phyloP scores from a whole-genome alignment of 345 rosid genomes.

The Brassica carinata region DNA sequence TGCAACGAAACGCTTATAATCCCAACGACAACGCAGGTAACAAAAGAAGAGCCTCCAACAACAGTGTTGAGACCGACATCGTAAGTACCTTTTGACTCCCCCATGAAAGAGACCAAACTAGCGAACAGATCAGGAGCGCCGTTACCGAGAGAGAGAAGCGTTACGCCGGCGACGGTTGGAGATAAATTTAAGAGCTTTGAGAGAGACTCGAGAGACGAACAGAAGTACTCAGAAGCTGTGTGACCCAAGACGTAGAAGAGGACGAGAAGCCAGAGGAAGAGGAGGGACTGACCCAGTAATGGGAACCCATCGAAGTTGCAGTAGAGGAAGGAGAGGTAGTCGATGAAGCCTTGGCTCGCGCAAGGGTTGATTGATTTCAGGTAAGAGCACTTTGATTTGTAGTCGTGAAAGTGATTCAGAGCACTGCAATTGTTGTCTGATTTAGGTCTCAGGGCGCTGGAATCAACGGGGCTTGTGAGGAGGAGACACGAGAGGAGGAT shows the following conservation, averaged over 20 bases:
- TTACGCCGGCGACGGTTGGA: constrained; percentile 81
- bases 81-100: constrained; percentile 55
- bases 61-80: constrained; percentile 80
- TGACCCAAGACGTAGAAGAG: constrained; percentile 76
- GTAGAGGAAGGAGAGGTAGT: constrained; percentile 78
- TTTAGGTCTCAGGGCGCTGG: constrained; percentile 27
- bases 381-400: constrained; percentile 60
- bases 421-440: constrained; percentile 37
- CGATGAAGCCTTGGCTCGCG: constrained; percentile 74
- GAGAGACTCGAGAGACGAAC: constrained; percentile 70
- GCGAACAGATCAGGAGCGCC: constrained; percentile 94
- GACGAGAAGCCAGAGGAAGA: constrained; percentile 70
- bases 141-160: constrained; percentile 81
- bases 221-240: constrained; percentile 83
- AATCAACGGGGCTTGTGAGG: constrained; percentile 23
- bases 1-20: constrained; percentile 54
- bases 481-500: constrained; percentile 45
- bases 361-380: constrained; percentile 58
- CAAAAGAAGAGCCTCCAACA: constrained; percentile 81
- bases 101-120: constrained; percentile 76
- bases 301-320: constrained; percentile 62
- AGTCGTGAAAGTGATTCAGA: constrained; percentile 42
- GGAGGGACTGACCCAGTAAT: constrained; percentile 47
- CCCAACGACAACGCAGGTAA: constrained; percentile 79
- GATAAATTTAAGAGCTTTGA: constrained; percentile 72